Evolutionary conservation across 164 flowering plant species (phyloP).

Genomic region (grape (Vitis vinifera)): ASM3070453v1 NC_081809.1:18647001-18647500

Average conservation of each 20-base stretch:
- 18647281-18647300: neutral
- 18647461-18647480: too few species aligned
- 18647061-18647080: neutral
- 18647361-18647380: too few species aligned
- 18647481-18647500: too few species aligned
- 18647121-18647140: slow-evolving; percentile 51
- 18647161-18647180: slow-evolving; percentile 61
- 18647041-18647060: slow-evolving; percentile 16
- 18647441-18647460: too few species aligned
- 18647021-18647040: slow-evolving; percentile 94
- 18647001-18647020: slow-evolving; percentile 77
- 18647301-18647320: too few species aligned
- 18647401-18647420: too few species aligned
- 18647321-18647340: too few species aligned
- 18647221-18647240: neutral
- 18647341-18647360: too few species aligned
- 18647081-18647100: neutral
- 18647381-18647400: too few species aligned
- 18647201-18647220: slow-evolving; percentile 49
- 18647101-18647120: neutral
- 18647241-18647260: neutral
- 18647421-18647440: too few species aligned
- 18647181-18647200: slow-evolving; percentile 94
- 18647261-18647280: too few species aligned
- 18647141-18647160: slow-evolving; percentile 77